These are phyloP conservation scores for Pulveroboletus ridleyi DNA, from an alignment of 1,284 basidiomycete species.

Conservation along the genomic window DNA sequence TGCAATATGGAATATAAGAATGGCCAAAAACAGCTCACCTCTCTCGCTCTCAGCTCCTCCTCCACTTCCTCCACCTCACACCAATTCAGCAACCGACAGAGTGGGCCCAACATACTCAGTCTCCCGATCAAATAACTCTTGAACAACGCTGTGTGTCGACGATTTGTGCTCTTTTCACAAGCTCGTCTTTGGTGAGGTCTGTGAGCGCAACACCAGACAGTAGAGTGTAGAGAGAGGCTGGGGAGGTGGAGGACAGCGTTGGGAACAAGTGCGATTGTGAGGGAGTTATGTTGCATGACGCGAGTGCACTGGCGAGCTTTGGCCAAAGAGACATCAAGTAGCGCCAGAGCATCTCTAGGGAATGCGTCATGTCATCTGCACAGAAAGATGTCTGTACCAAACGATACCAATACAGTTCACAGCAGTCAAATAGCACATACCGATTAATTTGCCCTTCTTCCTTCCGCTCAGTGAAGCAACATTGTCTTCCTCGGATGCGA, in stretches of 20 bases:
- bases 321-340: slow-evolving; percentile 89
- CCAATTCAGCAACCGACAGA: slow-evolving; percentile 96
- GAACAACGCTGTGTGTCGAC: slow-evolving; percentile 41
- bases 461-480: slow-evolving; percentile 56
- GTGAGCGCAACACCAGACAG: slow-evolving; percentile 73
- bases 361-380: slow-evolving; percentile 64
- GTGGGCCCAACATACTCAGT: slow-evolving; percentile 84
- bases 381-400: background rate
- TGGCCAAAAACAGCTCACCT: slow-evolving; percentile 54
- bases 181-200: slow-evolving; percentile 77
- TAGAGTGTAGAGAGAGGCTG: slow-evolving; percentile 76
- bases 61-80: slow-evolving; percentile 97
- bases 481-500: slow-evolving; percentile 62
- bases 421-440: slow-evolving; percentile 28
- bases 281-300: slow-evolving; percentile 72
- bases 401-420: background rate
- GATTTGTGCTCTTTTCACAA: slow-evolving; percentile 89
- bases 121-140: slow-evolving; percentile 90
- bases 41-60: slow-evolving; percentile 81
- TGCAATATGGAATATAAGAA: background rate
- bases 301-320: slow-evolving; percentile 80
- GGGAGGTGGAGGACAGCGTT: slow-evolving; percentile 69
- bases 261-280: slow-evolving; percentile 69
- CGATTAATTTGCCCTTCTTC: slow-evolving; percentile 42
- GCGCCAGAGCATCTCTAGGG: slow-evolving; percentile 72